Evolutionary conservation across 192 early-diverging fungal genomes (phyloP), one percentile per base, ranked within the genome.

Genomic region (Gigaspora rosea): DNA sequence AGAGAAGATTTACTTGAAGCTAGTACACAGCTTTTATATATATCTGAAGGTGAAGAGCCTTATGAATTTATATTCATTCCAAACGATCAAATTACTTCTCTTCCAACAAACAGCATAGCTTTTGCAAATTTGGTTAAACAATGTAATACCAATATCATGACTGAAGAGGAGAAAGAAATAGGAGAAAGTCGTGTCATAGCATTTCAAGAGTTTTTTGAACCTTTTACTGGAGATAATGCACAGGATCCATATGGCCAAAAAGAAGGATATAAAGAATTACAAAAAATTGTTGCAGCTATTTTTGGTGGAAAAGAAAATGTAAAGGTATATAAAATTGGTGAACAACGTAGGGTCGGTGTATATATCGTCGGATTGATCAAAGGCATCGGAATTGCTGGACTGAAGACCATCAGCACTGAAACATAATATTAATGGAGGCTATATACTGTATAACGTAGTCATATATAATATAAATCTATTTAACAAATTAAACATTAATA

Each of bases 171-270:
- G n/a, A 0, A 27, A 18, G 20, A 12, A 11, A n/a, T 41, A 47
- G 46, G 18, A 27, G 27, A 10, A 32, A 32, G 32, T 13, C 16
- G 36, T 10, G 47, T 70, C 46, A n/a, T 50, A 11, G n/a, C 4
- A 12, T 27, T 50, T 48, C 67, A 70, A 70, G 61, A 63, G 32
- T 70, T 70, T 47, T 70, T 70, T 70, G 67, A 27, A 15, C 3
- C 12, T 49, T 70, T 70, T 50, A 70, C 67, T n/a, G 22, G n/a
- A 48, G 46, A 12, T 8, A 22, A 18, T 51, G 61, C 61, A 2
- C n/a, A 70, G n/a, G 67, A 70, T 70, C 67, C 67, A 27, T 70
- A 70, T 27, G 67, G 67, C 5, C 67, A 70, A 70, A 47, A 70
- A 70, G 48, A 51, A 7, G 49, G 49, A 48, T 70, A 70, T 70